Evolutionary conservation across 768 basidiomycete genomes (phyloP).

Genomic region (Collybia nuda): DNA sequence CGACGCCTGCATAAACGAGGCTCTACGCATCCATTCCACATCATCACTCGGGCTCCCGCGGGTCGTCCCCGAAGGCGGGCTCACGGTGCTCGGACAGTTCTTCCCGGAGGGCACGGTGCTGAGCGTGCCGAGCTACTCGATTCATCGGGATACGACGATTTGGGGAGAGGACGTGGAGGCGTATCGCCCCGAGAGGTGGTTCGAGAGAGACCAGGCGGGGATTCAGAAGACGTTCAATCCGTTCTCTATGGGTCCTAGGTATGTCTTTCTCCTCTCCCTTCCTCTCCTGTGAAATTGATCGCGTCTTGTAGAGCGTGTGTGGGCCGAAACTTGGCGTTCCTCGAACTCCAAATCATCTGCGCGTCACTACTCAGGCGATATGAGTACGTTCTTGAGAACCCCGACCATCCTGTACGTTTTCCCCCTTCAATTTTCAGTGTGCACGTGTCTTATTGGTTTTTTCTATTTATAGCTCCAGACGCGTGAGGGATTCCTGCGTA

Average conservation of each 20-base stretch:
- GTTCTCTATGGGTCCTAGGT: slow-evolving; percentile 83
- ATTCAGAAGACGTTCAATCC: slow-evolving; percentile 82
- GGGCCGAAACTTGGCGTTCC: slow-evolving; percentile 75
- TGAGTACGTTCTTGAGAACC: slow-evolving; percentile 58
- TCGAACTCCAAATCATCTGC: slow-evolving; percentile 80
- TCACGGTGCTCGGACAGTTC: slow-evolving; percentile 53
- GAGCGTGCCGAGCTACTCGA: slow-evolving; percentile 80
- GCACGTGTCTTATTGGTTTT: not conserved
- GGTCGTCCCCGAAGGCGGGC: slow-evolving; percentile 70
- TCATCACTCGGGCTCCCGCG: slow-evolving; percentile 84
- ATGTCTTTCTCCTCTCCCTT: slow-evolving; percentile 15
- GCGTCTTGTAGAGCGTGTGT: slow-evolving; percentile 64
- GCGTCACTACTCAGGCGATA: slow-evolving; percentile 79
- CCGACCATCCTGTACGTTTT: slow-evolving; percentile 51
- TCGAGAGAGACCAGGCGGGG: slow-evolving; percentile 60
- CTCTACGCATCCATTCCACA: slow-evolving; percentile 81
- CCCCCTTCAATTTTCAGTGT: slow-evolving; percentile 1
- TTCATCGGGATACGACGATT: slow-evolving; percentile 77
- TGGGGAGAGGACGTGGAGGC: slow-evolving; percentile 56
- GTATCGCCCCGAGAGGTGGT: slow-evolving; percentile 86
- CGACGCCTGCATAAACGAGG: slow-evolving; percentile 87
- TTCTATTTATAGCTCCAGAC: slow-evolving; percentile 54
- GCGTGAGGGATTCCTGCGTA: slow-evolving; percentile 85
- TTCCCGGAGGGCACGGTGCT: slow-evolving; percentile 79
- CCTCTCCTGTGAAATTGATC: not conserved